Evolutionary conservation across 768 basidiomycete genomes (phyloP).

Genomic region (Mrakia hoshinonis): DNA sequence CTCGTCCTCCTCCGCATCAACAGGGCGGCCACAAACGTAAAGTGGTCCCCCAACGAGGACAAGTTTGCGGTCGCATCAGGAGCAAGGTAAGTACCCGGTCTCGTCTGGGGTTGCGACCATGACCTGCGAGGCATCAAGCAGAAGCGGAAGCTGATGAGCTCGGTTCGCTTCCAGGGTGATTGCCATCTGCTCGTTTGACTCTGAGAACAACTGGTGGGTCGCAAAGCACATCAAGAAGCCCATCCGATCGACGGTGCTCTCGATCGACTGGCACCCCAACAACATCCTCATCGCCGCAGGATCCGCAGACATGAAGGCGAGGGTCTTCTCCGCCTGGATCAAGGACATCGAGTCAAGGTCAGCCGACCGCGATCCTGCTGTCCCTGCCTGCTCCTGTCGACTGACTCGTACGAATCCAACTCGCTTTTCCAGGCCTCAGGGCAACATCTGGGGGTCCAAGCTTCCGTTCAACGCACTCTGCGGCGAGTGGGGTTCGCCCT

Average conservation of each 20-base stretch:
- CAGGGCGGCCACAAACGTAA: slow-evolving; percentile 85
- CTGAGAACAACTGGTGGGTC: slow-evolving; percentile 99
- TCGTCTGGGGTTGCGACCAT: too few relatives aligned
- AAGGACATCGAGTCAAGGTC: slow-evolving; percentile 94
- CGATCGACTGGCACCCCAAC: slow-evolving; percentile 97
- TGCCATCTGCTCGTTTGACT: slow-evolving; percentile 91
- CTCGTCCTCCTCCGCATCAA: slow-evolving; percentile 93
- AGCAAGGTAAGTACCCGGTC: slow-evolving; percentile 55
- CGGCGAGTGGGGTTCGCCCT: slow-evolving; percentile 78
- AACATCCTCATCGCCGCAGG: slow-evolving; percentile 94
- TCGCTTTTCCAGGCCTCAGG: slow-evolving; percentile 56
- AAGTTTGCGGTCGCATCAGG: slow-evolving; percentile 98
- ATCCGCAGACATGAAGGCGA: slow-evolving; percentile 94
- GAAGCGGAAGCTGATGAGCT: neutral
- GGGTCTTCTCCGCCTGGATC: slow-evolving; percentile 95
- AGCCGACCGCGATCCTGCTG: too few relatives aligned
- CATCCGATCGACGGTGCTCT: slow-evolving; percentile 84
- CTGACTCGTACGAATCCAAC: too few relatives aligned
- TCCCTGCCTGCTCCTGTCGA: too few relatives aligned
- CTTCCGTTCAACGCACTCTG: slow-evolving; percentile 96
- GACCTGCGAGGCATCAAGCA: neutral
- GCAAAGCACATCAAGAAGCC: slow-evolving; percentile 96
- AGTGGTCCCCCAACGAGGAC: slow-evolving; percentile 95
- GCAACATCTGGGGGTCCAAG: slow-evolving; percentile 94
- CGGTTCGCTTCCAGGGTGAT: slow-evolving; percentile 58